phyloP scores from a whole-genome alignment of 2,329 filamentous ascomycete species.

The Penicillium brevicompactum region DNA sequence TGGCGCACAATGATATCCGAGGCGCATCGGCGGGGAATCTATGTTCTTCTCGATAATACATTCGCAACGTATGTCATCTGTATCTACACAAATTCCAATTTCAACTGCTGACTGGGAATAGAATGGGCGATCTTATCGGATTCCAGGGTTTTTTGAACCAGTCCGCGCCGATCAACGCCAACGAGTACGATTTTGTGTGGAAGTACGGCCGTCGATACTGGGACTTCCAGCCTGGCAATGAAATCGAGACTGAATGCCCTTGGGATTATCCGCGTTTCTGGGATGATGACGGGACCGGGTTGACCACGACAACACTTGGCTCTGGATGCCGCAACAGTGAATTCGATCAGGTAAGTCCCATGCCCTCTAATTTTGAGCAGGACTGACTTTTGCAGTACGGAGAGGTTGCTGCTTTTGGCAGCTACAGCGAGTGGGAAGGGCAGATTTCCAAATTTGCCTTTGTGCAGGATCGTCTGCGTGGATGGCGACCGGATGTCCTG shows the following conservation, averaged over 20 bases:
- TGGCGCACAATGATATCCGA: slow-evolving; percentile 61
- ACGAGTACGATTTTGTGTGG: slow-evolving; percentile 62
- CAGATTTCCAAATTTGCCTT: slow-evolving; percentile 67
- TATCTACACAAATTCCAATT: background rate
- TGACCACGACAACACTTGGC: slow-evolving; percentile 53
- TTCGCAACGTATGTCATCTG: slow-evolving; percentile 56
- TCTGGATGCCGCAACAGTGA: slow-evolving; percentile 60
- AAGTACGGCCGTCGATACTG: slow-evolving; percentile 57
- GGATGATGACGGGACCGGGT: slow-evolving; percentile 57
- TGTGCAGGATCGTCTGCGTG: slow-evolving; percentile 66
- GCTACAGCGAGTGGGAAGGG: slow-evolving; percentile 64
- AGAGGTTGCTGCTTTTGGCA: slow-evolving; percentile 64
- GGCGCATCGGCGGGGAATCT: slow-evolving; percentile 65
- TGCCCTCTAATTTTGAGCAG: background rate
- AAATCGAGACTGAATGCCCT: slow-evolving; percentile 49
- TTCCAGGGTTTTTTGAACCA: slow-evolving; percentile 63
- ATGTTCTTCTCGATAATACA: slow-evolving; percentile 67
- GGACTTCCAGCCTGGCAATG: slow-evolving; percentile 59
- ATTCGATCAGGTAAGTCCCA: slow-evolving; percentile 51
- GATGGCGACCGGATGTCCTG: slow-evolving; percentile 61
- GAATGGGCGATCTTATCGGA: slow-evolving; percentile 62
- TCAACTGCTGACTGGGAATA: slow-evolving; percentile 5
- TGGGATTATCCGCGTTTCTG: slow-evolving; percentile 65
- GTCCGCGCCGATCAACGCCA: slow-evolving; percentile 56
- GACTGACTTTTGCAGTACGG: slow-evolving; percentile 51